Conservation (phyloP, 2,329 filamentous ascomycete species). For the Drechslerella coelobrocha region DNA sequence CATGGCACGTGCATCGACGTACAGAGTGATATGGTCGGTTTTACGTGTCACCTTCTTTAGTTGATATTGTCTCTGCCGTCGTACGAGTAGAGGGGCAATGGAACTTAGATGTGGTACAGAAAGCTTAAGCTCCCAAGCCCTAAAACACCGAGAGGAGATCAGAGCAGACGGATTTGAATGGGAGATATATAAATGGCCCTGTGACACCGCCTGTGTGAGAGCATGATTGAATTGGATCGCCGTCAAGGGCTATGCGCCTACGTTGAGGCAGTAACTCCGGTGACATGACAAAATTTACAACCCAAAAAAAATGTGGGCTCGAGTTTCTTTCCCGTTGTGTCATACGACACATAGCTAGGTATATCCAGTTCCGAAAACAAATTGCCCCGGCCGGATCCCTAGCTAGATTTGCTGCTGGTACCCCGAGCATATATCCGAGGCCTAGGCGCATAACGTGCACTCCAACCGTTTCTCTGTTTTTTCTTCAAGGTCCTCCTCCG, state of each 20-base stretch:
- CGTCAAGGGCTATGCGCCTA: conserved; percentile 14
- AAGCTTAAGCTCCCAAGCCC: conserved; percentile 7
- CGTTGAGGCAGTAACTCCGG: conserved; percentile 36
- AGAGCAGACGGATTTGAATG: conserved; percentile 1
- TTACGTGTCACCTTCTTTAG: not conserved
- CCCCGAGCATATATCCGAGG: not conserved
- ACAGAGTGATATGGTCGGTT: conserved; percentile 2
- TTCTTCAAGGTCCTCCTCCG: too few species aligned
- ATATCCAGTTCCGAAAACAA: conserved; percentile 13
- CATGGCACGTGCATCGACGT: conserved; percentile 25
- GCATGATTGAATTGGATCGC: conserved; percentile 23
- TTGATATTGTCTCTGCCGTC: not conserved
- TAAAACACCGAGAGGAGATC: not conserved
- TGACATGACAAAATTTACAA: conserved; percentile 5
- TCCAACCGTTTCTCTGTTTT: too few species aligned
- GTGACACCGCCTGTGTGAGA: conserved; percentile 11
- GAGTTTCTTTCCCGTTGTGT: conserved; percentile 4
- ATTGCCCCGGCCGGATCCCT: not conserved
- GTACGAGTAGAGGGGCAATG: not conserved
- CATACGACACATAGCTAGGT: conserved; percentile 7
- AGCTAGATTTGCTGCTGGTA: not conserved
- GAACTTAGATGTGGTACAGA: conserved; percentile 8
- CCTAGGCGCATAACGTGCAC: too few species aligned
- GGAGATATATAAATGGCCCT: not conserved
- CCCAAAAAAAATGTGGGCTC: too few species aligned